Evolutionary conservation across 306 rosid genomes (phyloP).

Genomic region (Rosa rugosa): DNA sequence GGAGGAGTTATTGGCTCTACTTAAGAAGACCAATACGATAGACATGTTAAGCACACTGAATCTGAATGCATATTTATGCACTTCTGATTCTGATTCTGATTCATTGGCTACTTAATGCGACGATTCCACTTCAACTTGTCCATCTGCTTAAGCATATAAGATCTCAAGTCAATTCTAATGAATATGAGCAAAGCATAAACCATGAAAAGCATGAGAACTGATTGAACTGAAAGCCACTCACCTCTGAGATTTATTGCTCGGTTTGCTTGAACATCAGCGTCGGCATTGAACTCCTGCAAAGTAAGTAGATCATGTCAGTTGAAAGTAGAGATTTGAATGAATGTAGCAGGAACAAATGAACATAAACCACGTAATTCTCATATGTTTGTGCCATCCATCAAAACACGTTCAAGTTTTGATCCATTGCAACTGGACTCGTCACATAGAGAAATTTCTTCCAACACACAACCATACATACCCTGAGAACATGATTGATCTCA

Average conservation of each 20-base stretch:
- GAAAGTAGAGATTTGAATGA: neutral
- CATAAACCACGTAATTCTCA: neutral
- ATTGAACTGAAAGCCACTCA: slow-evolving; percentile 30
- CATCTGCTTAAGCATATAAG: slow-evolving; percentile 51
- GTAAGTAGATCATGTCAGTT: slow-evolving; percentile 18
- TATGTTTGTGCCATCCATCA: neutral
- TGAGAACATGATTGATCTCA: slow-evolving; percentile 60
- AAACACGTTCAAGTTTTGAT: neutral
- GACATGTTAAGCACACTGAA: neutral
- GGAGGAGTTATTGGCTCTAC: neutral
- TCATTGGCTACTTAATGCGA: slow-evolving; percentile 8
- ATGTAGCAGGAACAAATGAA: neutral
- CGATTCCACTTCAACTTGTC: slow-evolving; percentile 71
- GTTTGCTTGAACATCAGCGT: slow-evolving; percentile 84
- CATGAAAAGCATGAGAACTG: neutral
- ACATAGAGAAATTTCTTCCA: neutral
- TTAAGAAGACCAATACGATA: neutral
- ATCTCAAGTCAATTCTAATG: slow-evolving; percentile 11
- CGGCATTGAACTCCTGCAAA: slow-evolving; percentile 64
- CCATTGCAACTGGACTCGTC: neutral
- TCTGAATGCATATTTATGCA: neutral
- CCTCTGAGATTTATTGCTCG: slow-evolving; percentile 57
- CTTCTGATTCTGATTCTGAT: neutral
- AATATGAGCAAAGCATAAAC: slow-evolving; percentile 2
- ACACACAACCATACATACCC: slow-evolving; percentile 45